Evolutionary conservation across 1,139 yeast species (phyloP), one percentile per base, ranked within the genome.

Genomic region (Magnusiomyces suaveolens): DNA sequence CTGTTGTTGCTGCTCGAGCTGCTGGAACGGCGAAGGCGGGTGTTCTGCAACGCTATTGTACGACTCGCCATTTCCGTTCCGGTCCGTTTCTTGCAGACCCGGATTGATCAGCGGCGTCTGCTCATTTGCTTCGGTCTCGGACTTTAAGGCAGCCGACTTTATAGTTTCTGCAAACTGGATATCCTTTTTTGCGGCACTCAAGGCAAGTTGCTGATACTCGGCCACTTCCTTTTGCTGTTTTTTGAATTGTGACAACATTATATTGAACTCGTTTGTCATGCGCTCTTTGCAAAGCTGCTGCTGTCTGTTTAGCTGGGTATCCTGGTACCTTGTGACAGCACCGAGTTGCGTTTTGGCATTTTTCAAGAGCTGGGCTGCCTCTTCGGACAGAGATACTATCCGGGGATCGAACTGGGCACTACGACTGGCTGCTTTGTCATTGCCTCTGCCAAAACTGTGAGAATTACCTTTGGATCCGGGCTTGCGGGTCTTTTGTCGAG

Each of bases 181-280:
- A 16, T 36, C 18, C 16, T 36, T 36, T 3, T 36, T 36, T 3
- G 41, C 41, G 4, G 8, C 18, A 3, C 18, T 36, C 18, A 8
- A 3, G 4, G 18, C 41, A 47, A 48, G 33, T 49, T 53, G 25
- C 41, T 46, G 50, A 24, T 29, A 29, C 39, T 47, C 52, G 8
- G 43, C 36, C 14, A 53, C 33, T 10, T 24, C 36, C 14, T 18
- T 24, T 23, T 74, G 71, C 18, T 75, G 58, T 14, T 60, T 55
- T 48, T 69, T 68, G 60, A 73, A 75, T 52, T 71, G 74, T 36
- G 66, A 66, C 56, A 71, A 69, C 23, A 79, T 67, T 33, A 68
- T 68, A 10, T 68, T 66, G 56, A 77, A 75, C 60, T 79, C 81
- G 36, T 69, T 69, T 26, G 67, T 65, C 12, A 79, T 62, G 57